A percentile compares a stretch with the other conserved stretches of the same genome.
phyloP scores from a whole-genome alignment of 2,329 filamentous ascomycete genomes.

The Bisporella sp. region DNA sequence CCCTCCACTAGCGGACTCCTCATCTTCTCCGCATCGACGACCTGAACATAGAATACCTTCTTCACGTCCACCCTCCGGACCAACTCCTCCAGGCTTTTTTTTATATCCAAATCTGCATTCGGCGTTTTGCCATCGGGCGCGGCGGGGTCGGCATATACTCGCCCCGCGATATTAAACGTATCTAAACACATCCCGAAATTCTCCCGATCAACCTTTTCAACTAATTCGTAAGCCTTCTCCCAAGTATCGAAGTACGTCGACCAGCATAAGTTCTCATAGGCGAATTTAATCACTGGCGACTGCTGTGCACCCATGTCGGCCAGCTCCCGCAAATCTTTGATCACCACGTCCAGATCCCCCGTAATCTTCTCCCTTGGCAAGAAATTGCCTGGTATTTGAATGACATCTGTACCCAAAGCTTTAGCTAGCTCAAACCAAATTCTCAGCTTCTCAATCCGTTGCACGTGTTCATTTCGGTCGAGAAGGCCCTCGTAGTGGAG shows the following conservation, averaged over 20 bases:
- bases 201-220: conserved; percentile 52
- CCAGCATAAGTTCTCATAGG: conserved; percentile 68
- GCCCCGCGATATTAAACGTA: conserved; percentile 68
- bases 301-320: conserved; percentile 60
- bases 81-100: conserved; percentile 21
- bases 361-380: conserved; percentile 36
- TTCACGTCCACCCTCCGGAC: conserved; percentile 41
- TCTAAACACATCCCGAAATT: conserved; percentile 75
- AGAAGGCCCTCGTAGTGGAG: conserved; percentile 68
- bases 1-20: conserved; percentile 45
- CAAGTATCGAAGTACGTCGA: conserved; percentile 65
- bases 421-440: conserved; percentile 63
- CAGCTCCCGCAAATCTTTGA: conserved; percentile 53
- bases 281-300: conserved; percentile 51
- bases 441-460: conserved; percentile 54
- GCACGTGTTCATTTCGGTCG: conserved; percentile 51
- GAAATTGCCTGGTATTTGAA: conserved; percentile 68
- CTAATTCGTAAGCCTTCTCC: conserved; percentile 64
- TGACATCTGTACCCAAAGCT: conserved; percentile 58
- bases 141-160: conserved; percentile 62
- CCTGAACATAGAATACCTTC: conserved; percentile 69
- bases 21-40: conserved; percentile 66
- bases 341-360: conserved; percentile 46
- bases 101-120: conserved; percentile 48
- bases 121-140: conserved; percentile 41